Evolutionary conservation across 1,284 basidiomycete species (phyloP).

Genomic region (Phaffia rhodozyma): DNA sequence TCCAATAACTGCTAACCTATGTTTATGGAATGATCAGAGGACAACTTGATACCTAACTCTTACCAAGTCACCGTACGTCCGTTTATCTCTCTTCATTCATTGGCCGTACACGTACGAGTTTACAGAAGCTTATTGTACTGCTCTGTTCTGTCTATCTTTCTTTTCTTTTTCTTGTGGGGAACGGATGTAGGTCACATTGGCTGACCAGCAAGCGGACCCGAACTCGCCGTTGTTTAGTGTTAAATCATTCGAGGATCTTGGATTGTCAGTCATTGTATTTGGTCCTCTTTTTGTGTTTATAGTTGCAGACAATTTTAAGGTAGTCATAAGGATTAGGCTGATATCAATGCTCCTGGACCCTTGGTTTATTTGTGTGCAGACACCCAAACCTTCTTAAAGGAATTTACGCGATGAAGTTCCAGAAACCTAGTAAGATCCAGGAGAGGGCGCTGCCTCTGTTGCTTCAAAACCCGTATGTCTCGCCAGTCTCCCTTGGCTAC

Average conservation of each 20-base stretch:
- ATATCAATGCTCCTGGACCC: too few relatives aligned
- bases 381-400: slow-evolving; percentile 85
- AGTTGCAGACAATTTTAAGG: too few relatives aligned
- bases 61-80: slow-evolving; percentile 15
- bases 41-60: slow-evolving; percentile 14
- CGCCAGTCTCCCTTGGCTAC: slow-evolving; percentile 2
- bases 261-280: slow-evolving; percentile 50
- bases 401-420: slow-evolving; percentile 92
- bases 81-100: background rate
- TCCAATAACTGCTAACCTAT: background rate
- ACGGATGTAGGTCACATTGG: slow-evolving; percentile 68
- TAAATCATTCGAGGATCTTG: slow-evolving; percentile 89
- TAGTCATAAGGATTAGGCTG: too few relatives aligned
- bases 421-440: slow-evolving; percentile 97
- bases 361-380: slow-evolving; percentile 37
- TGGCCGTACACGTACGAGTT: background rate
- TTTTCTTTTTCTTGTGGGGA: background rate
- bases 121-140: background rate
- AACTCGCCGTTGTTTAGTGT: slow-evolving; percentile 89
- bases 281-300: background rate
- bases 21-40: background rate
- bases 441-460: slow-evolving; percentile 90
- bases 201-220: slow-evolving; percentile 91
- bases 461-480: slow-evolving; percentile 70
- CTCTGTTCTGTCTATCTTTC: background rate